Conservation (phyloP, 2,329 filamentous ascomycete genomes). For the Diplodia seriata region DNA sequence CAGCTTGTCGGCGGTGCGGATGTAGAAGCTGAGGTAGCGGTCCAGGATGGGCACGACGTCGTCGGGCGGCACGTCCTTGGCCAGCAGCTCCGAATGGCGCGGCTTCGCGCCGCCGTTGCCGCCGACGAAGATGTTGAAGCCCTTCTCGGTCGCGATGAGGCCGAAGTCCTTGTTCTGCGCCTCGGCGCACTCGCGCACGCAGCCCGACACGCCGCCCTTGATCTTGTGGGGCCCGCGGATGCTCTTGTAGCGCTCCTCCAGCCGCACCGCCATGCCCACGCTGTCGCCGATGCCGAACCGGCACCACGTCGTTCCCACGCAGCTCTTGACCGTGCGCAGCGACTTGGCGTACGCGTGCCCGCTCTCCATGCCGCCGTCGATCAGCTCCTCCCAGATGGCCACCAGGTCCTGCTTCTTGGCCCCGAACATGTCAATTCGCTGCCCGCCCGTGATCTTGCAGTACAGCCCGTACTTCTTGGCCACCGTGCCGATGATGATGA, state of each 20-base stretch:
- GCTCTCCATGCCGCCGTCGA: slow-evolving; percentile 86
- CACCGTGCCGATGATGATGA: slow-evolving; percentile 82
- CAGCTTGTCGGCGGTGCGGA: slow-evolving; percentile 87
- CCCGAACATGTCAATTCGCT: slow-evolving; percentile 92
- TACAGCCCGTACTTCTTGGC: slow-evolving; percentile 85
- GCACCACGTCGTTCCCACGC: slow-evolving; percentile 91
- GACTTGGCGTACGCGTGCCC: slow-evolving; percentile 92
- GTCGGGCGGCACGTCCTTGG: slow-evolving; percentile 82
- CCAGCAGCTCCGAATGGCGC: slow-evolving; percentile 79
- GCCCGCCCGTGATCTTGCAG: slow-evolving; percentile 90
- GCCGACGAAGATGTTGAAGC: slow-evolving; percentile 90
- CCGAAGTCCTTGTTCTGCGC: slow-evolving; percentile 94
- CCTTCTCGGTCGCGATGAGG: slow-evolving; percentile 89
- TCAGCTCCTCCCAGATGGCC: slow-evolving; percentile 79
- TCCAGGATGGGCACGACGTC: slow-evolving; percentile 85
- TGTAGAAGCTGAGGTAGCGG: slow-evolving; percentile 91
- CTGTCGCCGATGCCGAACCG: slow-evolving; percentile 87
- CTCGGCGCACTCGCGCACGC: slow-evolving; percentile 91
- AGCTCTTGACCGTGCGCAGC: slow-evolving; percentile 87
- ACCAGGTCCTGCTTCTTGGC: slow-evolving; percentile 86
- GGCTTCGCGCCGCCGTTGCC: slow-evolving; percentile 91
- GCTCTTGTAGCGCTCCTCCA: slow-evolving; percentile 92
- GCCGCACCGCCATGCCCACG: slow-evolving; percentile 85
- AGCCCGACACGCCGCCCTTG: slow-evolving; percentile 88
- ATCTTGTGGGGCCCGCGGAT: slow-evolving; percentile 89